Evolutionary conservation across 148 eudicot species (phyloP), one percentile per base, ranked within the genome.

Genomic region (Spergularia marina): DNA sequence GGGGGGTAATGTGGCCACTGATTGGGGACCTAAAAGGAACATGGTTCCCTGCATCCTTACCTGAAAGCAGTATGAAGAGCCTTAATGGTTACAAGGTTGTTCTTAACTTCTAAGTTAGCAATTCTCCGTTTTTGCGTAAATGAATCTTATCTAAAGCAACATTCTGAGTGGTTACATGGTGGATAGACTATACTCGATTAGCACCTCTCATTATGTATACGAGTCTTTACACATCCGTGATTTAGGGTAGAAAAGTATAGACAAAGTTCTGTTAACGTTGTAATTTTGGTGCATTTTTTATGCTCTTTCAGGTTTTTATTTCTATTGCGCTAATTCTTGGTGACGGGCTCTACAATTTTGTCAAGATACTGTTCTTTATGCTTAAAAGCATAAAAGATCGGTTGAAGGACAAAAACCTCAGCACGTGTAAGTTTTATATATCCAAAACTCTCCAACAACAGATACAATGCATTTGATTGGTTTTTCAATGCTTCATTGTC

Each of bases 1-100:
- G 88, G 86, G 97, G 94, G 25, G 66, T 89, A 41, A 88, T 89
- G 90, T 91, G 96, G 96, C 96, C 93, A 0, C 82, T 87, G 7
- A 88, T 91, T 59, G 80, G 79, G 0, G 76, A 72, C 2, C 85
- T 73, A 8, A 85, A 87, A 81, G 91, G 94, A 44, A 68, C 80
- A 12, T 91, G 97, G 97, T 91, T 79, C 78, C 90, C 91, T 40
- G 53, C 77, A 60, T 72, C 85, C 10, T 75, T 91, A 71, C 83
- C 91, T 3, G 84, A 83, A 82, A 81, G 85, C 84, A 91, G 97
- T 71, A 90, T 90, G 94, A 87, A 92, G 84, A 85, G 94, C 74
- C 82, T 92, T 21, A 86, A 76, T 78, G 97, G 97, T 61, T 90
- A 88, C 83, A 87, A 90, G 92, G 97, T 89, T 21, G 40, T 52